These are phyloP conservation scores for Tuber umbilicatum DNA, from an alignment of 495 filamentous ascomycete genomes.

Conservation along the genomic window DNA sequence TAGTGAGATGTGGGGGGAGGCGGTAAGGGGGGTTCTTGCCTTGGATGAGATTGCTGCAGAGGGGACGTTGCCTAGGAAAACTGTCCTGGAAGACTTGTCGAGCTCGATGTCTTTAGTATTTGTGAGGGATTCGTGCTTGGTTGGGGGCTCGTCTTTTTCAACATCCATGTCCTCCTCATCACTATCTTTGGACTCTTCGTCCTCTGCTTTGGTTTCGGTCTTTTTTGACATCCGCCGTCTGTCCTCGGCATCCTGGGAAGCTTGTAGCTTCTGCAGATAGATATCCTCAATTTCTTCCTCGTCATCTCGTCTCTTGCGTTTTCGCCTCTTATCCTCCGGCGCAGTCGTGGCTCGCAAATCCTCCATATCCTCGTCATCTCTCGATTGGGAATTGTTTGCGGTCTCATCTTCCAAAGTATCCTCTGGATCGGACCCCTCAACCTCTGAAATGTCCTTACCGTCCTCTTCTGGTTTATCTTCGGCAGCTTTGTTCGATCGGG, in stretches of 20 bases:
- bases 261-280: constrained; percentile 71
- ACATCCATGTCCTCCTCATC: constrained; percentile 40
- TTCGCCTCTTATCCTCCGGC: constrained; percentile 48
- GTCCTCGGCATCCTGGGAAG: constrained; percentile 50
- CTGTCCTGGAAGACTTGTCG: constrained; percentile 79
- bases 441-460: constrained; percentile 3
- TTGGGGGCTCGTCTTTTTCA: constrained; percentile 34
- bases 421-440: constrained; percentile 12
- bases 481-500: constrained; percentile 18
- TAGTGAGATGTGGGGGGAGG: constrained; percentile 19
- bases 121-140: constrained; percentile 53
- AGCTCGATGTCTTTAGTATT: constrained; percentile 52
- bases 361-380: constrained; percentile 43
- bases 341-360: constrained; percentile 41
- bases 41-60: constrained; percentile 73
- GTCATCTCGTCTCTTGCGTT: constrained; percentile 66
- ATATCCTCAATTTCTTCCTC: constrained; percentile 72
- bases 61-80: constrained; percentile 91
- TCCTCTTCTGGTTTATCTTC: constrained; percentile 25
- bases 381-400: constrained; percentile 32
- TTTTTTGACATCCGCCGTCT: constrained; percentile 48
- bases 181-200: constrained; percentile 41
- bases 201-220: constrained; percentile 47
- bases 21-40: constrained; percentile 52
- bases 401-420: constrained; percentile 41